Conservation (phyloP, 768 basidiomycete genomes). For the Rhodotorula babjevae region DNA sequence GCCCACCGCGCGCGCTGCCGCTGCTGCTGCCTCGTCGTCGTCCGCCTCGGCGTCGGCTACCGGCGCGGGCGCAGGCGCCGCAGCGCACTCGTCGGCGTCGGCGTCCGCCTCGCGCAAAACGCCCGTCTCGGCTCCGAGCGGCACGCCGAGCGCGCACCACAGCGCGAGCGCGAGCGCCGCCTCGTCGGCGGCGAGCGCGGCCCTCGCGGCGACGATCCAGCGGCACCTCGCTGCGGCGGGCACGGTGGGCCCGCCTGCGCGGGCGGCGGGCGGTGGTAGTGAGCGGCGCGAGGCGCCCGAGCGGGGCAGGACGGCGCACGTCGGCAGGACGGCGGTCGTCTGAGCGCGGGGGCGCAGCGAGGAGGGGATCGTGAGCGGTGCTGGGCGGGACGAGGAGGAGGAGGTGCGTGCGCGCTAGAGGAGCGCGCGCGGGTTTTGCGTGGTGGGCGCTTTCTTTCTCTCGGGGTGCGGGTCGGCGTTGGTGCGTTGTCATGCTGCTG, state of each 20-base stretch:
- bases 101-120: neutral
- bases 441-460: too few relatives aligned
- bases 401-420: constrained; percentile 3
- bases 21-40: neutral
- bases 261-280: neutral
- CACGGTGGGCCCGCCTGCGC: neutral
- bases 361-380: too few relatives aligned
- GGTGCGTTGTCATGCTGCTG: too few relatives aligned
- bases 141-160: too few relatives aligned
- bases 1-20: neutral
- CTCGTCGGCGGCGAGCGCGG: constrained; percentile 2
- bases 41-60: neutral
- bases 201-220: constrained; percentile 26
- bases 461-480: too few relatives aligned
- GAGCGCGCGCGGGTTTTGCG: neutral
- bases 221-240: constrained; percentile 2
- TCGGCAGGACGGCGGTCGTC: constrained; percentile 7
- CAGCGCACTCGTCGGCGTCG: neutral
- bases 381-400: too few relatives aligned
- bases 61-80: neutral
- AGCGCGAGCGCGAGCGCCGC: too few relatives aligned
- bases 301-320: constrained; percentile 10
- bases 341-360: too few relatives aligned
- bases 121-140: neutral
- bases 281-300: constrained; percentile 3